Percentiles rank a stretch among this genome's conserved stretches.
phyloP scores from a whole-genome alignment of 2,329 filamentous ascomycete genomes.

The Nothopassalora personata region DNA sequence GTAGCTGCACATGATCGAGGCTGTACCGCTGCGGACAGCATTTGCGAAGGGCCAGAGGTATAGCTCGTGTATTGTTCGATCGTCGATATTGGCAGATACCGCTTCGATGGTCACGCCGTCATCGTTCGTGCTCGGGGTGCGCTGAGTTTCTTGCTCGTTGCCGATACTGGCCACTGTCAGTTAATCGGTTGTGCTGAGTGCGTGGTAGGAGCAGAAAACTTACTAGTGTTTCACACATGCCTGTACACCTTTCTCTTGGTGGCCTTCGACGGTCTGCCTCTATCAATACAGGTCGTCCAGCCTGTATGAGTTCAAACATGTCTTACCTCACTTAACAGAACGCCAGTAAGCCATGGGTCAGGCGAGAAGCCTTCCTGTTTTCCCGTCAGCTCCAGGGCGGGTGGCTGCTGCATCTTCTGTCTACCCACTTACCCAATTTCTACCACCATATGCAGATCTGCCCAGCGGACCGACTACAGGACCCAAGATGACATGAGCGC shows the following conservation, averaged over 20 bases:
- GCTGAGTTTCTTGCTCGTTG: slow-evolving; percentile 44
- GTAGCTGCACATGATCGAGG: slow-evolving; percentile 33
- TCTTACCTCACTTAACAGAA: slow-evolving; percentile 55
- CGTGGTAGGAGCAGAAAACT: slow-evolving; percentile 24
- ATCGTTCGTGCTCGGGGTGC: slow-evolving; percentile 22
- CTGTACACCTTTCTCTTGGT: slow-evolving; percentile 68
- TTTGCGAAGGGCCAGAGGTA: slow-evolving; percentile 32
- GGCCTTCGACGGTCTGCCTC: slow-evolving; percentile 67
- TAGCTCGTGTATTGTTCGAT: slow-evolving; percentile 63
- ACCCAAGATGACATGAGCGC: slow-evolving; percentile 72
- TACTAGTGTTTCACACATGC: slow-evolving; percentile 59
- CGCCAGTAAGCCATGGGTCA: slow-evolving; percentile 78
- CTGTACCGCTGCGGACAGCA: slow-evolving; percentile 26
- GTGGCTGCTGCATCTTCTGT: too few relatives aligned
- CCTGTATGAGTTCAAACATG: neutral
- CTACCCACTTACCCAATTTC: slow-evolving; percentile 59
- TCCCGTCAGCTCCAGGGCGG: neutral
- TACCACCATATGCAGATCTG: slow-evolving; percentile 73
- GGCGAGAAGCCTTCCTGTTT: slow-evolving; percentile 72
- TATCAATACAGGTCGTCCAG: neutral
- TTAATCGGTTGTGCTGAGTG: too few relatives aligned
- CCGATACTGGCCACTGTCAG: slow-evolving; percentile 47
- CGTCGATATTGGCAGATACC: slow-evolving; percentile 32
- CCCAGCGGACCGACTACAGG: slow-evolving; percentile 80
- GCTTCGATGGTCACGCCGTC: slow-evolving; percentile 31